Percentiles rank a stretch among this genome's conserved stretches.
These are phyloP conservation scores for Ogataea wickerhamii DNA, from an alignment of 805 yeast species.

Conservation along the genomic window DNA sequence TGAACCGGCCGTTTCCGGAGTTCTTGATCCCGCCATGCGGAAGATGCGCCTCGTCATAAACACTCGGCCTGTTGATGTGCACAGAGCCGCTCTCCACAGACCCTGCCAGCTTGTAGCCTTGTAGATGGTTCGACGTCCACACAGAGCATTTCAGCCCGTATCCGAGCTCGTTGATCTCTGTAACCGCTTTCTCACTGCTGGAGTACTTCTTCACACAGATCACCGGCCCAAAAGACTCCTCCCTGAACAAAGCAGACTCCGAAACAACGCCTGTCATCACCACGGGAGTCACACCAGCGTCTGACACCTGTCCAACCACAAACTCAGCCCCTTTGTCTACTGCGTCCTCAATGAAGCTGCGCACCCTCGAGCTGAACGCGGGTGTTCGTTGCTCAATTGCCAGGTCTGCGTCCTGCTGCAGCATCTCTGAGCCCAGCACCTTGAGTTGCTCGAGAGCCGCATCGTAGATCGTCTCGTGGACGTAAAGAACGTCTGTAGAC, in stretches of 20 bases:
- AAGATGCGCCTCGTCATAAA: conserved; percentile 25
- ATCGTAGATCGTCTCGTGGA: conserved; percentile 36
- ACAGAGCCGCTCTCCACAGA: conserved; percentile 35
- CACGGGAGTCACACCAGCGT: conserved; percentile 25
- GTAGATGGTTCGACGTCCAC: conserved; percentile 37
- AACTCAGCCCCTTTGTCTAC: conserved; percentile 36
- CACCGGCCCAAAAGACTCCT: conserved; percentile 45
- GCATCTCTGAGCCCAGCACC: conserved; percentile 9
- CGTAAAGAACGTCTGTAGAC: conserved; percentile 39
- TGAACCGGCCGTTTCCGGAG: conserved; percentile 44
- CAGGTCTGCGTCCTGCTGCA: conserved; percentile 14
- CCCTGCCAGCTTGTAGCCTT: conserved; percentile 34
- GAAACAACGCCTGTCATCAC: conserved; percentile 32
- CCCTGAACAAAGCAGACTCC: conserved; percentile 28
- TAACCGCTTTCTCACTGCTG: conserved; percentile 19
- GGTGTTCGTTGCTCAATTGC: conserved; percentile 31
- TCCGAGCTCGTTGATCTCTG: conserved; percentile 26
- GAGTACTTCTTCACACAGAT: conserved; percentile 30
- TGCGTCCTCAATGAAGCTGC: conserved; percentile 35
- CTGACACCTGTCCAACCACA: conserved; percentile 15
- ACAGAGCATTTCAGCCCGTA: conserved; percentile 42
- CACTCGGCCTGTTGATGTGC: conserved; percentile 23
- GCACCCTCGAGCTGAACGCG: conserved; percentile 23
- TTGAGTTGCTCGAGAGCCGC: conserved; percentile 24
- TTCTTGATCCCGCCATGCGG: conserved; percentile 46